Conservation (phyloP, 768 basidiomycete genomes). For the Mycena haematopus region DNA sequence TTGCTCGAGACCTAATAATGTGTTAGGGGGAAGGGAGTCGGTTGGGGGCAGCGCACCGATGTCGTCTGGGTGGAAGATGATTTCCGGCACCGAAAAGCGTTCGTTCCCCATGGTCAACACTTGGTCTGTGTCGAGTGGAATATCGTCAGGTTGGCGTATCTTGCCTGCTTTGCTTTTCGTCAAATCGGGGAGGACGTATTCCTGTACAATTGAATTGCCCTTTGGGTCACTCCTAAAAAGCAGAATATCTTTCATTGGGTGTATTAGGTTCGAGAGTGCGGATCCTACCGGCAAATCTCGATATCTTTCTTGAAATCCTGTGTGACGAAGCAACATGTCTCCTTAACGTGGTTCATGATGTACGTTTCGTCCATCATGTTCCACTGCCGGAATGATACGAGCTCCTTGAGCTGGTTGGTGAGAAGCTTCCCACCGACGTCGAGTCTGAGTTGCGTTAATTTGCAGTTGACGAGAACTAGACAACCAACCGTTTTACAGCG, state of each 20-base stretch:
- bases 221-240: conserved; percentile 57
- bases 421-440: conserved; percentile 95
- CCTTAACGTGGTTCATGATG: conserved; percentile 93
- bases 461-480: conserved; percentile 12
- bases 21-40: background rate
- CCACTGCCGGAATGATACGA: conserved; percentile 95
- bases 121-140: conserved; percentile 62
- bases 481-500: conserved; percentile 77
- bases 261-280: background rate
- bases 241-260: background rate
- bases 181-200: conserved; percentile 92
- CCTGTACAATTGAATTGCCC: conserved; percentile 75
- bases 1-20: conserved; percentile 72
- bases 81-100: conserved; percentile 90
- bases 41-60: conserved; percentile 59
- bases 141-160: conserved; percentile 60
- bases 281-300: conserved; percentile 75
- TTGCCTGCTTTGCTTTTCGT: conserved; percentile 67
- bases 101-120: conserved; percentile 90
- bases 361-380: conserved; percentile 98
- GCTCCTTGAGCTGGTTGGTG: conserved; percentile 94
- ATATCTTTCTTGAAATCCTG: conserved; percentile 74
- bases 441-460: conserved; percentile 58
- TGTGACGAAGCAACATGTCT: conserved; percentile 88
- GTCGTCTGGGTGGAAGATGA: conserved; percentile 88